Evolutionary conservation across 2,329 filamentous ascomycete genomes (phyloP).

Genomic region (Fusarium ramigenum): DNA sequence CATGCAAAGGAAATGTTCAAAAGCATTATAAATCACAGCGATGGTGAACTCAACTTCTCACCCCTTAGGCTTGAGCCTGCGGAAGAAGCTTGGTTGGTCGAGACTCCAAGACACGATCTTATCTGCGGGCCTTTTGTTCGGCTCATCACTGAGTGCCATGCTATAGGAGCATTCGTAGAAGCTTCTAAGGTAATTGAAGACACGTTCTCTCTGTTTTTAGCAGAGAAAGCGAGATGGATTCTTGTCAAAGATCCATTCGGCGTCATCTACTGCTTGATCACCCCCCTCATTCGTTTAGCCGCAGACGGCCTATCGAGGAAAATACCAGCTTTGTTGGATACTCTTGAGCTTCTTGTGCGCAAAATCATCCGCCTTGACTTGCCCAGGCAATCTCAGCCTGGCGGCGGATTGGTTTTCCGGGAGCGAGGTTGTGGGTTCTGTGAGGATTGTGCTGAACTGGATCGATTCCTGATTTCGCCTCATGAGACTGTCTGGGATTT

Average conservation of each 20-base stretch:
- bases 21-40: neutral
- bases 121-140: neutral
- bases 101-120: neutral
- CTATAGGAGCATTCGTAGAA: neutral
- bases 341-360: constrained; percentile 4
- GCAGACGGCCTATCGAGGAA: neutral
- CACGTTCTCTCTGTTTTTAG: neutral
- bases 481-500: neutral
- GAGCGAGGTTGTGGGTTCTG: constrained; percentile 10
- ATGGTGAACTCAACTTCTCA: neutral
- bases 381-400: neutral
- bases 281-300: neutral
- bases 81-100: neutral
- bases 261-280: neutral
- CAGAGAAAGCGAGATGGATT: neutral
- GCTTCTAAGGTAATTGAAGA: neutral
- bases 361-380: neutral
- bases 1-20: neutral
- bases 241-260: neutral
- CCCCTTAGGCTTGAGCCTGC: neutral
- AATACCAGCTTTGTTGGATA: neutral
- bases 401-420: neutral
- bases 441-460: constrained; percentile 1
- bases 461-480: constrained; percentile 1
- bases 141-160: neutral